Evolutionary conservation across 208 protist species (phyloP).

Genomic region (Trypanosomatidae sp.): DNA sequence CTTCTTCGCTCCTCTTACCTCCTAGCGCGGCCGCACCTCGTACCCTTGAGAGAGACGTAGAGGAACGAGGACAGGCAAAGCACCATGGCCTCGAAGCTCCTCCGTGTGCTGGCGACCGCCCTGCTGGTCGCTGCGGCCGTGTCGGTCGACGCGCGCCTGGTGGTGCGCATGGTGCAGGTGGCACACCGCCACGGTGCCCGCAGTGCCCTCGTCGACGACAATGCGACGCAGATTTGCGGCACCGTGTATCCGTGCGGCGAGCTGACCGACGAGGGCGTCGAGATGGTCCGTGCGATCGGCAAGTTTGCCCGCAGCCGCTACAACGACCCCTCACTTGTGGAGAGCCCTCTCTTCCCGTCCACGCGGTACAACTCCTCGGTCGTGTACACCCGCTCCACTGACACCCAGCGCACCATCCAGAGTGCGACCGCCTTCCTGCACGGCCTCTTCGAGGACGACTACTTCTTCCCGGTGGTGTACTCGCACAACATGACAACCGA

Average conservation of each 20-base stretch:
- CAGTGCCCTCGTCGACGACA: slow-evolving; percentile 23
- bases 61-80: not conserved
- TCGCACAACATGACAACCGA: slow-evolving; percentile 38
- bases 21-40: not conserved
- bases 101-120: slow-evolving; percentile 8
- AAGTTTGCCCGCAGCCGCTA: slow-evolving; percentile 40
- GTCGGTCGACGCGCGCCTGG: slow-evolving; percentile 20
- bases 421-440: slow-evolving; percentile 50
- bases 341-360: slow-evolving; percentile 38
- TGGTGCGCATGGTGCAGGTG: slow-evolving; percentile 44
- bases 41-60: not conserved
- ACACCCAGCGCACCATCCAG: slow-evolving; percentile 53
- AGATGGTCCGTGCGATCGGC: slow-evolving; percentile 39
- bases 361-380: slow-evolving; percentile 43
- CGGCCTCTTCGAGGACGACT: slow-evolving; percentile 45
- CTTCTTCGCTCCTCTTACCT: not conserved
- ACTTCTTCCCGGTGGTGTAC: slow-evolving; percentile 51
- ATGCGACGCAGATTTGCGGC: slow-evolving; percentile 36
- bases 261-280: slow-evolving; percentile 39
- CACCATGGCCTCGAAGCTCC: slow-evolving; percentile 2
- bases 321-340: slow-evolving; percentile 38
- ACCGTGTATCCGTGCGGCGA: slow-evolving; percentile 38
- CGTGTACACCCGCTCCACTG: slow-evolving; percentile 58
- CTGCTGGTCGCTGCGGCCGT: slow-evolving; percentile 16
- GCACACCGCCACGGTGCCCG: slow-evolving; percentile 51